A percentile compares a stretch with the other conserved stretches of the same genome.
Evolutionary conservation across 2,329 filamentous ascomycete genomes (phyloP).

Genomic region (Aspergillus sp.): DNA sequence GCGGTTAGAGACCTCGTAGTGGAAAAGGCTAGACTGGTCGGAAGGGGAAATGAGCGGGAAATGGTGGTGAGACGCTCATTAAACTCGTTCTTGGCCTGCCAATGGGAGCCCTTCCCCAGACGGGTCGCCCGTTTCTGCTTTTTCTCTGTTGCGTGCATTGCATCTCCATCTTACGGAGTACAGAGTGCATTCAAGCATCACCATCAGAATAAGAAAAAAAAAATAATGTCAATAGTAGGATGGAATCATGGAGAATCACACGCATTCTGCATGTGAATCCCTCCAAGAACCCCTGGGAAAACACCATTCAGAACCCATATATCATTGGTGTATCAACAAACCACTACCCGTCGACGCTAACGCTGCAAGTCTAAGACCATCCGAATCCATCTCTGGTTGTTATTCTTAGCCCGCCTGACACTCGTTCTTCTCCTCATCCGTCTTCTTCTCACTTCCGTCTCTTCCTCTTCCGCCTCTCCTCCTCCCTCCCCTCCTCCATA

Average conservation of each 20-base stretch:
- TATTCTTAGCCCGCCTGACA: constrained; percentile 17
- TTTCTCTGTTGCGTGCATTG: background rate
- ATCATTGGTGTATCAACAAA: too few species aligned
- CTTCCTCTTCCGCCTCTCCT: background rate
- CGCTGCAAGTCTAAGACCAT: constrained; percentile 16
- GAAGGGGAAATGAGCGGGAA: background rate
- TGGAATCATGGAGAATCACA: too few species aligned
- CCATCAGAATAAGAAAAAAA: too few species aligned
- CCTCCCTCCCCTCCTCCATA: background rate
- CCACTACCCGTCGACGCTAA: constrained; percentile 4
- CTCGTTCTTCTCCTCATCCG: constrained; percentile 3
- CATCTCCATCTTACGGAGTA: background rate
- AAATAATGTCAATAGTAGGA: too few species aligned
- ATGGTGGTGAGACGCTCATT: constrained; percentile 6
- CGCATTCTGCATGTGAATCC: too few species aligned
- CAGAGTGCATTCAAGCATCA: too few species aligned
- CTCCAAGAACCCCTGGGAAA: too few species aligned
- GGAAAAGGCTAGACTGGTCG: background rate
- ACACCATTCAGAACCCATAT: too few species aligned
- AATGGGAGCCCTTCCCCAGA: background rate
- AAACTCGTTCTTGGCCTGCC: background rate
- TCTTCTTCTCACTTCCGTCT: constrained; percentile 2
- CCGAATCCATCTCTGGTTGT: constrained; percentile 3
- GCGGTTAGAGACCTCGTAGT: background rate
- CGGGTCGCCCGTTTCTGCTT: background rate